These are phyloP conservation scores for Globisporangium nagaii DNA, from an alignment of 352 stramenopile genomes.

Conservation along the genomic window DNA sequence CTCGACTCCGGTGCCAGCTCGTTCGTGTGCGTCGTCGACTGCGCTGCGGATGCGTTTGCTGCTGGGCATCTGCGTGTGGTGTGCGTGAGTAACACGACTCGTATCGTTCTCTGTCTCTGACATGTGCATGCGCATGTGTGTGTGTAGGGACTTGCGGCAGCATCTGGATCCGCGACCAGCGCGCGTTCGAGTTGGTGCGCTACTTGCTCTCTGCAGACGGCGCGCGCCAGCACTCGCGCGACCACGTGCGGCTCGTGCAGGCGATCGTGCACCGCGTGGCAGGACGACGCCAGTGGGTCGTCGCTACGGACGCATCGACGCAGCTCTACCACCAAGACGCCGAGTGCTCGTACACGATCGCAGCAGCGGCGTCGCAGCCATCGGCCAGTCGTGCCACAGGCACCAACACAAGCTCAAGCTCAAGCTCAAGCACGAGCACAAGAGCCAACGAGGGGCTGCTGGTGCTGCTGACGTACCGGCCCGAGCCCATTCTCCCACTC, in stretches of 20 bases:
- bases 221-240: neutral
- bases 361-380: neutral
- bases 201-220: conserved; percentile 5
- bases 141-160: neutral
- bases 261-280: neutral
- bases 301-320: neutral
- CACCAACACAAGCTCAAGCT: too few species aligned
- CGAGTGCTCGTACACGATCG: conserved; percentile 13
- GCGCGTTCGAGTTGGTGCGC: neutral
- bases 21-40: too few species aligned
- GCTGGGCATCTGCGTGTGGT: neutral
- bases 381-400: too few species aligned
- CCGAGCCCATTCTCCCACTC: conserved; percentile 36
- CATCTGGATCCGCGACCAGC: conserved; percentile 6
- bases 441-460: conserved; percentile 7
- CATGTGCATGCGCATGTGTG: neutral
- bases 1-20: too few species aligned
- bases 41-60: too few species aligned
- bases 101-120: neutral
- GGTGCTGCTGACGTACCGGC: conserved; percentile 42
- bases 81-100: too few species aligned
- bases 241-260: neutral
- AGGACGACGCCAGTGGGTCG: neutral
- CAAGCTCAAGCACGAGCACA: neutral
- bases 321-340: conserved; percentile 12